phyloP scores from a whole-genome alignment of 345 rosid genomes.

The Populus euphratica region DNA sequence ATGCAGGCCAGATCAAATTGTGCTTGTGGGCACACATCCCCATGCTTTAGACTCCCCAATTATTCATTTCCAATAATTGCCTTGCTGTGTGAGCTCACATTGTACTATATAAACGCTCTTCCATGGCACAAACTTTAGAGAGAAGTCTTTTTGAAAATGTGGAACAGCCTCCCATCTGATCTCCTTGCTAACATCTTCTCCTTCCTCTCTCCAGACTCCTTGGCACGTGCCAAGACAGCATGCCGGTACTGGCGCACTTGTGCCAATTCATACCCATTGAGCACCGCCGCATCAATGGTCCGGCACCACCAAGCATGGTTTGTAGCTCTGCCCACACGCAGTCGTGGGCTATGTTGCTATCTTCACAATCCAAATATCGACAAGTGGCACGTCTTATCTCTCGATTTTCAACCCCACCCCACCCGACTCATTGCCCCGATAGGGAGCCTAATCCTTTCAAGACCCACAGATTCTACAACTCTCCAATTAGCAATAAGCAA shows the following conservation, averaged over 20 bases:
- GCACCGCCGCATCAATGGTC: not conserved
- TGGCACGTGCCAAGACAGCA: slow-evolving; percentile 41
- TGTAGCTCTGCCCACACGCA: slow-evolving; percentile 42
- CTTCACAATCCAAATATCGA: slow-evolving; percentile 33
- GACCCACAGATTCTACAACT: slow-evolving; percentile 25
- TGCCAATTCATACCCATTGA: slow-evolving; percentile 21
- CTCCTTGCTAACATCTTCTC: slow-evolving; percentile 42
- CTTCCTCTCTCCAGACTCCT: slow-evolving; percentile 45
- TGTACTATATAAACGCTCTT: not conserved
- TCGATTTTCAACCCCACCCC: slow-evolving; percentile 33
- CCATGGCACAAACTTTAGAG: not conserved
- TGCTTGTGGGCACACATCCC: slow-evolving; percentile 27
- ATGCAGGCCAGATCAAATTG: slow-evolving; percentile 9
- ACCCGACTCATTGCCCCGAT: slow-evolving; percentile 34
- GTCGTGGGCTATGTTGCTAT: slow-evolving; percentile 30
- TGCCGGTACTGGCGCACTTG: slow-evolving; percentile 45
- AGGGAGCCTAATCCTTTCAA: slow-evolving; percentile 40
- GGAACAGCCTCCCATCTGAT: slow-evolving; percentile 50
- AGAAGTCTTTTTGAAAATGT: slow-evolving; percentile 28
- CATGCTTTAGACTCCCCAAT: slow-evolving; percentile 8
- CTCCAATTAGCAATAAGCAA: slow-evolving; percentile 39
- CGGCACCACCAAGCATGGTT: slow-evolving; percentile 41
- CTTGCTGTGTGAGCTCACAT: not conserved
- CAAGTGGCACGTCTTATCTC: slow-evolving; percentile 40
- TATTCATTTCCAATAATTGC: slow-evolving; percentile 26